Percentiles rank a stretch among this genome's conserved stretches.
Conservation (phyloP, 2,329 filamentous ascomycete genomes). For the Sclerotinia glacialis region DNA sequence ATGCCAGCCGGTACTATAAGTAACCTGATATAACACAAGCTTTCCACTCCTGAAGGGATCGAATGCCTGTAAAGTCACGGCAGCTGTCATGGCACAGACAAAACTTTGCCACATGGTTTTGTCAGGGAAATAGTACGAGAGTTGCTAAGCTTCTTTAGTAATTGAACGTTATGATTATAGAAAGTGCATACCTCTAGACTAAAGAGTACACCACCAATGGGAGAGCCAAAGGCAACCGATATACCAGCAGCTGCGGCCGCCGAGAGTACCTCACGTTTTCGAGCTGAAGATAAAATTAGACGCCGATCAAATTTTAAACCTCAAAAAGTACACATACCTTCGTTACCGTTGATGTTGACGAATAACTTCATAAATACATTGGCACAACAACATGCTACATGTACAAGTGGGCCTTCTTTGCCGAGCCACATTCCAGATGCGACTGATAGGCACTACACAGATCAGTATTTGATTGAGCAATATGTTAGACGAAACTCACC, state of each 20-base stretch:
- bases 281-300: slow-evolving; percentile 51
- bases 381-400: slow-evolving; percentile 94
- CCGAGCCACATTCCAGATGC: slow-evolving; percentile 95
- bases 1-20: slow-evolving; percentile 88
- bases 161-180: neutral
- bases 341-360: slow-evolving; percentile 75
- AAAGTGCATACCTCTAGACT: slow-evolving; percentile 69
- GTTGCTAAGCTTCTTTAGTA: slow-evolving; percentile 55
- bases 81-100: slow-evolving; percentile 98
- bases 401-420: slow-evolving; percentile 92
- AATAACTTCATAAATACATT: slow-evolving; percentile 93
- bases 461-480: slow-evolving; percentile 30
- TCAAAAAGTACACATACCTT: slow-evolving; percentile 54
- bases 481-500: slow-evolving; percentile 47
- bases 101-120: slow-evolving; percentile 99
- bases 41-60: slow-evolving; percentile 96
- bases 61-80: slow-evolving; percentile 85
- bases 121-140: slow-evolving; percentile 97
- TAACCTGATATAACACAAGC: slow-evolving; percentile 92
- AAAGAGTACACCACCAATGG: slow-evolving; percentile 89
- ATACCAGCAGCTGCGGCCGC: slow-evolving; percentile 72
- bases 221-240: slow-evolving; percentile 60
- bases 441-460: slow-evolving; percentile 73
- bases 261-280: slow-evolving; percentile 89
- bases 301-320: neutral